Conservation (phyloP, 2,329 filamentous ascomycete genomes). For the Alternaria metachromatica region DNA sequence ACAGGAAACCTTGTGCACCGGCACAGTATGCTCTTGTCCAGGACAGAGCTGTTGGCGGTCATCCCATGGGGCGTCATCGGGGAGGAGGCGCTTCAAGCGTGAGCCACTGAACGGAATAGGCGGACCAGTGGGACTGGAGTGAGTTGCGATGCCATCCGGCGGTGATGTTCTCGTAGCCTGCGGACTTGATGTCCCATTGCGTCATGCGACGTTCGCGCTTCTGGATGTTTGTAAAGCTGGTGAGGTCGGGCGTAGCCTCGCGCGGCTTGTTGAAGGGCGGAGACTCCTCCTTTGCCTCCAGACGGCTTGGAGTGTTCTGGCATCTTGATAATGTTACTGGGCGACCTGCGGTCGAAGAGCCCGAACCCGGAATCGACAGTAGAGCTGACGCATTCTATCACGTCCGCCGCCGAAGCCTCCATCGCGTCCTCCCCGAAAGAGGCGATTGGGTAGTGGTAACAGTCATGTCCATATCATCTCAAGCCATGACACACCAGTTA, state of each 20-base stretch:
- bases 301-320: neutral
- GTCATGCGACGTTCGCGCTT: slow-evolving; percentile 91
- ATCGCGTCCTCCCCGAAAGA: slow-evolving; percentile 27
- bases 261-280: slow-evolving; percentile 82
- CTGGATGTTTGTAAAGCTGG: slow-evolving; percentile 78
- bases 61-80: neutral
- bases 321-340: neutral
- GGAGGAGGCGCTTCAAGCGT: neutral
- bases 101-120: neutral
- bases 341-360: no score
- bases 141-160: slow-evolving; percentile 58
- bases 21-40: slow-evolving; percentile 7
- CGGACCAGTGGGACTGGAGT: neutral
- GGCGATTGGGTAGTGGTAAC: neutral
- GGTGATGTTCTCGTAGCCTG: slow-evolving; percentile 97
- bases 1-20: no score
- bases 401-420: slow-evolving; percentile 48
- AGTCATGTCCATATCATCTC: neutral
- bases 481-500: neutral
- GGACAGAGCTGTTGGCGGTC: slow-evolving; percentile 9
- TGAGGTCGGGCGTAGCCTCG: slow-evolving; percentile 94
- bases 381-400: slow-evolving; percentile 63
- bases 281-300: slow-evolving; percentile 69
- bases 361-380: no score
- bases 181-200: slow-evolving; percentile 99